Evolutionary conservation across 805 yeast species (phyloP).

Genomic region (Starmerella bombicola): DNA sequence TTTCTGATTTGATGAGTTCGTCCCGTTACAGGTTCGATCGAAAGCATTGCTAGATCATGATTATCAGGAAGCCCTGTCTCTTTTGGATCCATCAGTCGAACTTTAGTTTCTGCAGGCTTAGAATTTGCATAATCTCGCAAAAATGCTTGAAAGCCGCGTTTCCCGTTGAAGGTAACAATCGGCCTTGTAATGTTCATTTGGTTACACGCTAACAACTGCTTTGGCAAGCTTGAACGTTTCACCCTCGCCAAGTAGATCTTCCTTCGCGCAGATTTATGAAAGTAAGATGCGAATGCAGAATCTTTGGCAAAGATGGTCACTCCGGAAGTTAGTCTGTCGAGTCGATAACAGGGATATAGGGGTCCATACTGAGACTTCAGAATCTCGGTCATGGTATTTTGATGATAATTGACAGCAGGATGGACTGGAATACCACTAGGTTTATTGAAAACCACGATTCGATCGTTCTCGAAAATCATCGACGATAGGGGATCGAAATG

Average conservation of each 20-base stretch:
- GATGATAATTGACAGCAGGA: conserved; percentile 75
- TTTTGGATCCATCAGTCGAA: conserved; percentile 4
- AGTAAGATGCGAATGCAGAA: conserved; percentile 9
- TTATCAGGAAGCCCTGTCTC: too few species aligned
- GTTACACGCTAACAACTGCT: neutral
- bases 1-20: conserved; percentile 91
- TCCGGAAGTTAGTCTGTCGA: conserved; percentile 25
- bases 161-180: conserved; percentile 20
- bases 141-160: conserved; percentile 20
- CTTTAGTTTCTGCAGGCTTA: conserved; percentile 17
- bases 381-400: conserved; percentile 34
- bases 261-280: conserved; percentile 4
- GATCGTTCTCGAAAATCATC: conserved; percentile 55
- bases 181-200: conserved; percentile 9
- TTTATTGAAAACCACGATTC: conserved; percentile 69
- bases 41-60: conserved; percentile 37
- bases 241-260: conserved; percentile 19
- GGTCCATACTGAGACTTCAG: conserved; percentile 14
- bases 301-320: conserved; percentile 19
- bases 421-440: conserved; percentile 93
- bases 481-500: conserved; percentile 34
- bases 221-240: conserved; percentile 1
- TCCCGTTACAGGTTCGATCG: conserved; percentile 77
- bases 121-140: conserved; percentile 1
- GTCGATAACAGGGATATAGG: conserved; percentile 22